phyloP scores from a whole-genome alignment of 768 basidiomycete genomes.

The Lactifluus pinguis region DNA sequence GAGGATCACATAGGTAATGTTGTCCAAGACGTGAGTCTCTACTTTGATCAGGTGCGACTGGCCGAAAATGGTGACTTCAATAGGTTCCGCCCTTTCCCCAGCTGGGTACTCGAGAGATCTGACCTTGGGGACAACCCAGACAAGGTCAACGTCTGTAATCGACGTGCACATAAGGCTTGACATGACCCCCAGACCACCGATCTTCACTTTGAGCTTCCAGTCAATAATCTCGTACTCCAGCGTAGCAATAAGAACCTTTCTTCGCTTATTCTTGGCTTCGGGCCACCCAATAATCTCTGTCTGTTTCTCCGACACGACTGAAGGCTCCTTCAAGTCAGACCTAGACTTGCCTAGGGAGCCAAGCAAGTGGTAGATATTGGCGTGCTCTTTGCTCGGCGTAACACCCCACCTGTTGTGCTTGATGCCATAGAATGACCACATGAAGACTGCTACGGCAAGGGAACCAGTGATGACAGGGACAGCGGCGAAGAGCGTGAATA shows the following conservation, averaged over 20 bases:
- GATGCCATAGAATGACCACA: constrained; percentile 96
- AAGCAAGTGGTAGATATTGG: constrained; percentile 83
- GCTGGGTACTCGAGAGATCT: constrained; percentile 90
- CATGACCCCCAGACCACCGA: constrained; percentile 98
- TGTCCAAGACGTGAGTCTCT: constrained; percentile 86
- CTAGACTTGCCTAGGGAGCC: constrained; percentile 57
- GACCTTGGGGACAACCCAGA: constrained; percentile 93
- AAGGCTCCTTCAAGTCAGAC: constrained; percentile 57
- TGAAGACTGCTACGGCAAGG: constrained; percentile 77
- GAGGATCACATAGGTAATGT: constrained; percentile 90
- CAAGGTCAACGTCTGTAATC: constrained; percentile 91
- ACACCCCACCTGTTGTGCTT: constrained; percentile 89
- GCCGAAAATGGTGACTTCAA: constrained; percentile 94
- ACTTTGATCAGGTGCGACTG: constrained; percentile 94
- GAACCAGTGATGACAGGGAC: constrained; percentile 83
- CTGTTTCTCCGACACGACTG: constrained; percentile 56
- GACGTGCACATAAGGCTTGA: constrained; percentile 96
- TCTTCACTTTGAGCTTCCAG: constrained; percentile 97
- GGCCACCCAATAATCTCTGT: constrained; percentile 91
- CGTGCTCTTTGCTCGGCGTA: constrained; percentile 57
- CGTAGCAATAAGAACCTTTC: constrained; percentile 86
- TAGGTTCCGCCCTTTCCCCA: constrained; percentile 86
- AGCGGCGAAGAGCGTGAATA: constrained; percentile 72
- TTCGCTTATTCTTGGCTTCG: constrained; percentile 81
- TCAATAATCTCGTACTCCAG: constrained; percentile 95